Base-by-base conservation (phyloP, 2,329 filamentous ascomycete species). In the Acarospora socialis region DNA sequence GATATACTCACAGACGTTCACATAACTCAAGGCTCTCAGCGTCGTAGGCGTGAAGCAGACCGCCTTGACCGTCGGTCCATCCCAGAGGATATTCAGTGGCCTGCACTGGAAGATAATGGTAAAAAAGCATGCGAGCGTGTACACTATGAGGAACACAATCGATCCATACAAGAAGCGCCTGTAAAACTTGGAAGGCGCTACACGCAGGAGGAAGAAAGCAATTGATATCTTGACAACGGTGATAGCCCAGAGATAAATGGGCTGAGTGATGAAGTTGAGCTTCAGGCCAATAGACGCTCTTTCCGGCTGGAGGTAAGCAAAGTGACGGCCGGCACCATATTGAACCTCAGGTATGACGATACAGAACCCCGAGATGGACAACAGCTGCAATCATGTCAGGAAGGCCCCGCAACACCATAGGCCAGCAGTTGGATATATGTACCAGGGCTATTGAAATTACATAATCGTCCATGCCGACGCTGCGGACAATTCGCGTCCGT, bases 41-140 rank as follows among this genome's bases (percentile, higher is more conserved):
- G 56, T 61, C 1, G 30, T 28, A 4, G 45, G 36, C 1, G 48
- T 35, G 55, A 61, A 69, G 39, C 65, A 68, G 1, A 48, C 54
- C 0, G 53, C 47, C 7, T 52, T 43, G 2, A 59, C 48, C 0
- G 42, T 45, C 0, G 22, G 26, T n/a, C n/a, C n/a, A 38, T 69
- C 60, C 64, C 64, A 69, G 17, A 57, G 51, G 1, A 59, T 38
- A 4, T 55, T 51, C 1, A 68, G 46, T 24, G 67, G 53, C 4
- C 52, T 55, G 29, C 66, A 69, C 36, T 69, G 63, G 2, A 66
- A 45, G 2, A 68, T 34, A 2, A 68, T 38, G 0, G 64, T 66
- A 47, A 65, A 51, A 33, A 59, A 55, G 16, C 52, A 52, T 7
- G 37, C 46, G 4, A 48, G 44, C 0, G 51, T 54, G 27, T 53